Percentiles rank a stretch among this genome's conserved stretches.
Conservation (phyloP, 2,329 filamentous ascomycete species). For the Orbilia quercus region DNA sequence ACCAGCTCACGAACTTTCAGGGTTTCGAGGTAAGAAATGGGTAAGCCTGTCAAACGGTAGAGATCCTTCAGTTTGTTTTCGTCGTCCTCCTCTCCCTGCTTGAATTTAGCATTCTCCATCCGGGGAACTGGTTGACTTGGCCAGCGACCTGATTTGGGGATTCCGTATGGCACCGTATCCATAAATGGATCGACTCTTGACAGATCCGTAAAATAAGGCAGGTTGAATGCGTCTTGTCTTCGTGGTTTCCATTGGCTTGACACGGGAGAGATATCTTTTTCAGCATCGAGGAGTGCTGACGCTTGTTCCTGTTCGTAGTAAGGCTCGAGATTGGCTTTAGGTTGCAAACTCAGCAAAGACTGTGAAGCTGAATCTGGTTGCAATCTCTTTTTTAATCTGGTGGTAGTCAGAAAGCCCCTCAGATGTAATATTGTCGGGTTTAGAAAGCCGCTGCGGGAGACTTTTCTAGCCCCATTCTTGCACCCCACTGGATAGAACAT, state of each 20-base stretch:
- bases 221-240: slow-evolving; percentile 54
- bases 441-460: neutral
- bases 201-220: slow-evolving; percentile 59
- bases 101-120: slow-evolving; percentile 59
- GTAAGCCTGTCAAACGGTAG: slow-evolving; percentile 69
- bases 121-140: slow-evolving; percentile 58
- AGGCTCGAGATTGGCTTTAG: slow-evolving; percentile 5
- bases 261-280: slow-evolving; percentile 13
- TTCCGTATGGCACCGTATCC: slow-evolving; percentile 53
- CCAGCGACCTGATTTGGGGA: slow-evolving; percentile 54
- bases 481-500: neutral
- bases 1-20: slow-evolving; percentile 80
- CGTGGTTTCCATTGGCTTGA: slow-evolving; percentile 35
- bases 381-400: neutral
- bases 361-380: neutral
- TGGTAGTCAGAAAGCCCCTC: neutral
- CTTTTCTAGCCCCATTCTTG: neutral
- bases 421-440: neutral
- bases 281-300: slow-evolving; percentile 32
- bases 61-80: slow-evolving; percentile 64
- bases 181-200: slow-evolving; percentile 58
- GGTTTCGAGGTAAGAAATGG: slow-evolving; percentile 64
- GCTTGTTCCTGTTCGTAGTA: slow-evolving; percentile 48
- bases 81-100: slow-evolving; percentile 62
- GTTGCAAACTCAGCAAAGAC: neutral